Evolutionary conservation across 208 protist genomes (phyloP).

Genomic region (Leishmania amazonensis): DNA sequence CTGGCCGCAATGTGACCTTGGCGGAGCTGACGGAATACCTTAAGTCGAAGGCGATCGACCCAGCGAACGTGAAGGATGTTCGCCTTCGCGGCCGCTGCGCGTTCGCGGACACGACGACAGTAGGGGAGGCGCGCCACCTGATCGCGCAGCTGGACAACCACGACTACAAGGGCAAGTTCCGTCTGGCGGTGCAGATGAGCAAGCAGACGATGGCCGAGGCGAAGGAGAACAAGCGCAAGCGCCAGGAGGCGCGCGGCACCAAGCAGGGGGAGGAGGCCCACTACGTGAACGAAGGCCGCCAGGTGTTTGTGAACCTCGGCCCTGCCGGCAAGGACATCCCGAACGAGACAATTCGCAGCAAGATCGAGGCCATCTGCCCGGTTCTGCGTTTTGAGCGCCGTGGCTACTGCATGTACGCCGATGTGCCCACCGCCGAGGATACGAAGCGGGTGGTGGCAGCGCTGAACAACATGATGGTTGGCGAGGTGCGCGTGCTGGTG

Average conservation of each 20-base stretch:
- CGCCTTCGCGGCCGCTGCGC: constrained; percentile 74
- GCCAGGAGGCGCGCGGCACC: constrained; percentile 15
- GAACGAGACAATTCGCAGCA: constrained; percentile 33
- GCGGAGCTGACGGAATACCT: constrained; percentile 34
- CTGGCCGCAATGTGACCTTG: constrained; percentile 31
- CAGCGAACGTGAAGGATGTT: constrained; percentile 34
- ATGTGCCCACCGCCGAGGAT: constrained; percentile 34
- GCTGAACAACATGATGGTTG: constrained; percentile 52
- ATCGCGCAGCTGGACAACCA: constrained; percentile 48
- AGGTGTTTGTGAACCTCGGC: constrained; percentile 68
- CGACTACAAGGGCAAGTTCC: constrained; percentile 43
- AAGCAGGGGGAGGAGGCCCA: not conserved
- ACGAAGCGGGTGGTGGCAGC: constrained; percentile 43
- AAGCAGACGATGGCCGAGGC: constrained; percentile 31
- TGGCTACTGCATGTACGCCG: constrained; percentile 64
- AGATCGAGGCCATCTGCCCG: constrained; percentile 46
- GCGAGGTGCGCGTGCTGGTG: constrained; percentile 54
- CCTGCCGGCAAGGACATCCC: constrained; percentile 41
- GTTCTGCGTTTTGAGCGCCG: constrained; percentile 53
- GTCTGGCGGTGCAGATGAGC: constrained; percentile 64
- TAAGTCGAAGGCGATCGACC: constrained; percentile 26
- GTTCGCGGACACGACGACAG: constrained; percentile 62
- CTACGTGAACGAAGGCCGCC: constrained; percentile 11
- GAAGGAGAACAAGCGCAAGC: constrained; percentile 22
- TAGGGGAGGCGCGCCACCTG: constrained; percentile 52